Evolutionary conservation across 2,329 filamentous ascomycete genomes (phyloP).

Genomic region (Aciculosporium take): DNA sequence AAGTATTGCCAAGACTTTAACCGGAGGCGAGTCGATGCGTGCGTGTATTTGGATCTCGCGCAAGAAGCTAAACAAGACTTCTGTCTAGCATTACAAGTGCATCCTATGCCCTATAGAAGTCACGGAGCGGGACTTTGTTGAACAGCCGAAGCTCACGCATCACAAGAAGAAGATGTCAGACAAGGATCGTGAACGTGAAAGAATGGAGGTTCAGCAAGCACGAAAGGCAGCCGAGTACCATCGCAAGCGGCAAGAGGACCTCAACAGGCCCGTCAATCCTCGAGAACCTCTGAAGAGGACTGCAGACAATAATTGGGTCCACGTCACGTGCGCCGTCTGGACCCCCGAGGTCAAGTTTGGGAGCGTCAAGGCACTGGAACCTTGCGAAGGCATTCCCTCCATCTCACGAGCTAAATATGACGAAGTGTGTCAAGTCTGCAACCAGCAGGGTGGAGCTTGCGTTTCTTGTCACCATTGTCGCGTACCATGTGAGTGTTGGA

Average conservation of each 20-base stretch:
- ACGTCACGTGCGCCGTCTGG: constrained; percentile 86
- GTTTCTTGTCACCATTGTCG: constrained; percentile 68
- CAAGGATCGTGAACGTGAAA: constrained; percentile 79
- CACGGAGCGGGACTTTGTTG: constrained; percentile 72
- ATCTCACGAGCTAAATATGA: constrained; percentile 62
- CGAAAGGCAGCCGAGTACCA: constrained; percentile 70
- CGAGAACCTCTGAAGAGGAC: constrained; percentile 88
- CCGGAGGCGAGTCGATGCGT: background rate
- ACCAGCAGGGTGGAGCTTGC: constrained; percentile 60
- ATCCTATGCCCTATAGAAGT: constrained; percentile 75
- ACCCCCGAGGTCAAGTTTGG: constrained; percentile 88
- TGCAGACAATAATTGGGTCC: constrained; percentile 95
- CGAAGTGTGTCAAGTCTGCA: constrained; percentile 73
- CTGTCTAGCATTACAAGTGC: constrained; percentile 62
- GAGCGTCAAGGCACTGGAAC: constrained; percentile 64
- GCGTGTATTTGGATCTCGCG: background rate
- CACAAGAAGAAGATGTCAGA: constrained; percentile 80
- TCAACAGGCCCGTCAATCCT: constrained; percentile 69
- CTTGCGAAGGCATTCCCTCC: constrained; percentile 78
- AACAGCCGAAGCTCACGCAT: constrained; percentile 39
- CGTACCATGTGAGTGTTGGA: constrained; percentile 26
- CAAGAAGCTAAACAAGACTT: constrained; percentile 17
- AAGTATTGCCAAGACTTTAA: constrained; percentile 22
- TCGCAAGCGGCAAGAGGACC: constrained; percentile 66
- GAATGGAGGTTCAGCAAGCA: constrained; percentile 70